These are phyloP conservation scores for Anisodus acutangulus DNA, from an alignment of 257 asterid species.

Conservation along the genomic window DNA sequence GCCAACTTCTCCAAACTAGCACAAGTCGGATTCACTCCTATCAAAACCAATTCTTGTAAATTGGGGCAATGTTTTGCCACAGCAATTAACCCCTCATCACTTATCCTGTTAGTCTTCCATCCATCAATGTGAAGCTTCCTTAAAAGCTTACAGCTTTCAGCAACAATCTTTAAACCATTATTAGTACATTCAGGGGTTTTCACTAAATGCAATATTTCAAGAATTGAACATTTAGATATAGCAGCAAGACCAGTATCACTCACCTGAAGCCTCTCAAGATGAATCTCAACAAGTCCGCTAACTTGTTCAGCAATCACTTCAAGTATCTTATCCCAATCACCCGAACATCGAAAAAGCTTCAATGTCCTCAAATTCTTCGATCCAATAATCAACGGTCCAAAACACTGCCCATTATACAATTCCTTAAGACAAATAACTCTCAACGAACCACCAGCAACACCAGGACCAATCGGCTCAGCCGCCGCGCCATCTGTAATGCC, in stretches of 20 bases:
- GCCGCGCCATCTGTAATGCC: constrained; percentile 67
- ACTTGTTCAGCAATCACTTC: constrained; percentile 54
- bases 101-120: constrained; percentile 81
- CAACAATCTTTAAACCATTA: constrained; percentile 60
- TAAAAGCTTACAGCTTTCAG: constrained; percentile 68
- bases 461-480: constrained; percentile 61
- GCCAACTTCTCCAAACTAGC: constrained; percentile 68
- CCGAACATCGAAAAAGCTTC: constrained; percentile 82
- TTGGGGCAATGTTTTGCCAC: constrained; percentile 69
- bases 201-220: constrained; percentile 83
- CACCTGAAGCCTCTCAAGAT: constrained; percentile 81
- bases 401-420: constrained; percentile 79
- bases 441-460: constrained; percentile 56
- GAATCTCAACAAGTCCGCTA: constrained; percentile 62
- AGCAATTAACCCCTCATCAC: constrained; percentile 81
- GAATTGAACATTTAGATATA: constrained; percentile 55
- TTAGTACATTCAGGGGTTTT: constrained; percentile 83
- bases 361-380: constrained; percentile 64
- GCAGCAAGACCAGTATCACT: constrained; percentile 68
- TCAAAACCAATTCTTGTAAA: constrained; percentile 79
- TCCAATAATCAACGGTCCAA: constrained; percentile 71
- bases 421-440: constrained; percentile 73
- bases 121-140: constrained; percentile 87
- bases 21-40: constrained; percentile 76
- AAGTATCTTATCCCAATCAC: constrained; percentile 84